These are phyloP conservation scores for Diaporthe amygdali DNA, from an alignment of 2,329 filamentous ascomycete species.

Conservation along the genomic window DNA sequence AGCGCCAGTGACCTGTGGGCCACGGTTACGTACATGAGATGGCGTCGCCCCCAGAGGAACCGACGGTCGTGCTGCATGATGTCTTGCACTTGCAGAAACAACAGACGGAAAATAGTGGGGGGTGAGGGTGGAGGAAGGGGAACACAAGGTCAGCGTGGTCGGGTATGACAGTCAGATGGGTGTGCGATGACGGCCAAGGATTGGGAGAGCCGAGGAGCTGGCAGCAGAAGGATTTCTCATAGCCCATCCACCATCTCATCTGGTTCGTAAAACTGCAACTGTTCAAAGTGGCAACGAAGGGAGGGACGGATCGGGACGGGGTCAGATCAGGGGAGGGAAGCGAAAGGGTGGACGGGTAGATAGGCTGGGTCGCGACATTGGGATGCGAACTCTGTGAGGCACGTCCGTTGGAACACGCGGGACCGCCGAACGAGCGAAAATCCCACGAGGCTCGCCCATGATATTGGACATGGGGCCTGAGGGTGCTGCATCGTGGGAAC, in stretches of 20 bases:
- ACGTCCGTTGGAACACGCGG: not conserved
- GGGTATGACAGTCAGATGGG: not conserved
- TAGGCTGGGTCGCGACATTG: not conserved
- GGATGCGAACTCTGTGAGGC: not conserved
- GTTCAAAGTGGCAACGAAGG: not conserved
- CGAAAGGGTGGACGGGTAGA: not conserved
- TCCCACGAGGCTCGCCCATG: not conserved
- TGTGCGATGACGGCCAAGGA: not conserved
- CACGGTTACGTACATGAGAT: slow-evolving; percentile 13
- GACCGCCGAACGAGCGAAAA: not conserved
- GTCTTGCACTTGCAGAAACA: slow-evolving; percentile 18
- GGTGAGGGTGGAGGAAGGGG: not conserved
- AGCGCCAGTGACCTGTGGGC: not conserved
- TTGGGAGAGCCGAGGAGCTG: not conserved
- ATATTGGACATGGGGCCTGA: not conserved
- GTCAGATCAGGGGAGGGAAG: not conserved
- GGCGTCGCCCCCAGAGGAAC: not conserved
- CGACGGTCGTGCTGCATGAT: slow-evolving; percentile 16
- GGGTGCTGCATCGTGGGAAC: slow-evolving; percentile 3
- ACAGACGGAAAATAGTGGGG: not conserved
- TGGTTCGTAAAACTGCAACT: not conserved
- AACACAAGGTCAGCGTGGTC: not conserved
- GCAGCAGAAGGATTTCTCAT: not conserved
- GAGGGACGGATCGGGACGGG: slow-evolving; percentile 12
- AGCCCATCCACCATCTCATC: not conserved